Evolutionary conservation across 176 grass and related monocot genomes (phyloP).

Genomic region (Melocanna baccifera): DNA sequence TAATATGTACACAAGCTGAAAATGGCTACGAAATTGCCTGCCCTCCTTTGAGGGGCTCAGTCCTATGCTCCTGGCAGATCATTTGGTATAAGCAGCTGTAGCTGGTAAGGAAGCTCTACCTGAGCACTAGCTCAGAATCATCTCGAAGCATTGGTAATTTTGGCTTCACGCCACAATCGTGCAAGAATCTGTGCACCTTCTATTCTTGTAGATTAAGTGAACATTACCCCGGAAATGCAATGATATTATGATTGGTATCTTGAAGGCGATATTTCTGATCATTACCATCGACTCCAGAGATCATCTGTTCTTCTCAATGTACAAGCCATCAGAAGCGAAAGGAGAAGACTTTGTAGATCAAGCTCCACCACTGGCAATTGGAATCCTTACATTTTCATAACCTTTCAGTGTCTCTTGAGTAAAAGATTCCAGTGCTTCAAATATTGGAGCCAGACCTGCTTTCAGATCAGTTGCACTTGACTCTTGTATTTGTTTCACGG

Average conservation of each 20-base stretch:
- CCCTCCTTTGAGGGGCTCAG: conserved; percentile 21
- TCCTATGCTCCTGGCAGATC: conserved; percentile 16
- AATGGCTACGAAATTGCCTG: conserved; percentile 46
- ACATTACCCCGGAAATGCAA: neutral
- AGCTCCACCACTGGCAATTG: neutral
- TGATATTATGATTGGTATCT: neutral
- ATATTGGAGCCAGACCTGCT: conserved; percentile 64
- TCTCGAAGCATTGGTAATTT: neutral
- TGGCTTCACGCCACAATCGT: neutral
- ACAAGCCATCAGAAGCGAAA: conserved; percentile 15
- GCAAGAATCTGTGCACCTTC: neutral
- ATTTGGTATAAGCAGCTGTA: conserved; percentile 13
- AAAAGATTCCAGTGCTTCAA: conserved; percentile 73
- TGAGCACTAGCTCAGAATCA: conserved; percentile 7
- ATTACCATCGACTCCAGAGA: neutral
- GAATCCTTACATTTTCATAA: conserved; percentile 68
- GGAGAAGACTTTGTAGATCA: neutral
- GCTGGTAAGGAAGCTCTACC: neutral
- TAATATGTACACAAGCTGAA: conserved; percentile 46
- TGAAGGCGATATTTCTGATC: conserved; percentile 6
- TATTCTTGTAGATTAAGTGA: conserved; percentile 16
- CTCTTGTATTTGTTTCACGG: conserved; percentile 56
- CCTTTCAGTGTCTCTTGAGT: conserved; percentile 54
- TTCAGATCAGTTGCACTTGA: conserved; percentile 60
- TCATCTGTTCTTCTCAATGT: neutral